Percentiles rank a stretch among this genome's conserved stretches.
Conservation (phyloP, 805 yeast genomes). For the Isabelozyma pseudorhagii region DNA sequence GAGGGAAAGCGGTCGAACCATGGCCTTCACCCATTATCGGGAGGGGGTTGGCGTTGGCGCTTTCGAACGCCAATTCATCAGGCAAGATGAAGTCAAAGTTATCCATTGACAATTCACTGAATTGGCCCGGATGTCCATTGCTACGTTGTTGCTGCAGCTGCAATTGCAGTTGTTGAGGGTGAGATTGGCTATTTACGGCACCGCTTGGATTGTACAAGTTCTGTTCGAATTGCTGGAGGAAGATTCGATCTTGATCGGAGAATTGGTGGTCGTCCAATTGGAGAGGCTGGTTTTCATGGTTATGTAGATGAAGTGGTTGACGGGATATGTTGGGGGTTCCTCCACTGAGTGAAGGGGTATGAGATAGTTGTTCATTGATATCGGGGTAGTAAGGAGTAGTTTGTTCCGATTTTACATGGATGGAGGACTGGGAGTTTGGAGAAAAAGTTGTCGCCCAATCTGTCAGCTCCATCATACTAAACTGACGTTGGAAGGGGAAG, state of each 20-base stretch:
- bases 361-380: conserved; percentile 8
- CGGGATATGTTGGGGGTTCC: background rate
- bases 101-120: conserved; percentile 19
- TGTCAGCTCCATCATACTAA: conserved; percentile 11
- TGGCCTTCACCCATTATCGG: background rate
- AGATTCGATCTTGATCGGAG: conserved; percentile 21
- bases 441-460: conserved; percentile 11
- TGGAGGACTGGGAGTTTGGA: conserved; percentile 7
- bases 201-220: conserved; percentile 18
- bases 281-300: background rate
- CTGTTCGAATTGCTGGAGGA: conserved; percentile 27
- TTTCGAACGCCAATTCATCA: conserved; percentile 11
- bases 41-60: background rate
- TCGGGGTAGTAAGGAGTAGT: conserved; percentile 11
- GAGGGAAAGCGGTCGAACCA: conserved; percentile 26
- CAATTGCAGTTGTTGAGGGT: conserved; percentile 1
- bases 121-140: conserved; percentile 5
- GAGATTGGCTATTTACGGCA: too few relatives aligned
- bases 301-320: background rate
- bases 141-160: background rate
- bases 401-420: conserved; percentile 1
- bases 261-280: conserved; percentile 7
- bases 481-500: background rate
- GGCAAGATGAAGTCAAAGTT: conserved; percentile 22
- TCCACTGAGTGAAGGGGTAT: conserved; percentile 2